Percentiles rank a stretch among this genome's conserved stretches.
Conservation (phyloP, 2,329 filamentous ascomycete species). For the Exserohilum rostratum region DNA sequence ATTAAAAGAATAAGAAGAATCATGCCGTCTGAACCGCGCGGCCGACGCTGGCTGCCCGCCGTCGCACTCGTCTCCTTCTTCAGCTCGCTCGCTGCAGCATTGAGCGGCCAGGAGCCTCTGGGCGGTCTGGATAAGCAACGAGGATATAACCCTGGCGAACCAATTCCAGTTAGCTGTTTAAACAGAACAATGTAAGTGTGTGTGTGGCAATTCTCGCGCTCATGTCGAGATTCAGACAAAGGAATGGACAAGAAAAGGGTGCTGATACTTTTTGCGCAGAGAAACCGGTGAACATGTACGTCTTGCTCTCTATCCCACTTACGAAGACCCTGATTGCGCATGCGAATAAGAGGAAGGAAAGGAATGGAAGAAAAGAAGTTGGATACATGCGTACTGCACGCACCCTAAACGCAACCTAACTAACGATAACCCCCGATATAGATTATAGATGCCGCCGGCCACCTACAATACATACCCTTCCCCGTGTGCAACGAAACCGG, state of each 20-base stretch:
- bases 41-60: conserved; percentile 24
- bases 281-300: conserved; percentile 82
- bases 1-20: neutral
- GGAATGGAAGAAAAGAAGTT: no score
- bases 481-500: conserved; percentile 87
- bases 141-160: conserved; percentile 56
- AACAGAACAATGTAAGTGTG: conserved; percentile 57
- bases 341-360: neutral
- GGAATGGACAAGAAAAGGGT: neutral
- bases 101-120: conserved; percentile 51
- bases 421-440: conserved; percentile 5
- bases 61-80: conserved; percentile 40
- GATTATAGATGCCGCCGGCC: conserved; percentile 78
- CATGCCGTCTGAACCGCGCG: neutral
- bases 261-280: conserved; percentile 53
- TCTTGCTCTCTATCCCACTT: neutral
- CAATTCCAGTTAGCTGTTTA: conserved; percentile 59
- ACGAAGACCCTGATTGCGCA: neutral
- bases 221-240: no score
- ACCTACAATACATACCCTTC: conserved; percentile 92
- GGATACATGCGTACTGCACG: neutral
- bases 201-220: no score
- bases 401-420: neutral
- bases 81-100: conserved; percentile 46
- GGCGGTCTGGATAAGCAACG: conserved; percentile 41